Evolutionary conservation across 495 filamentous ascomycete species (phyloP).

Genomic region (Cryomyces minteri): DNA sequence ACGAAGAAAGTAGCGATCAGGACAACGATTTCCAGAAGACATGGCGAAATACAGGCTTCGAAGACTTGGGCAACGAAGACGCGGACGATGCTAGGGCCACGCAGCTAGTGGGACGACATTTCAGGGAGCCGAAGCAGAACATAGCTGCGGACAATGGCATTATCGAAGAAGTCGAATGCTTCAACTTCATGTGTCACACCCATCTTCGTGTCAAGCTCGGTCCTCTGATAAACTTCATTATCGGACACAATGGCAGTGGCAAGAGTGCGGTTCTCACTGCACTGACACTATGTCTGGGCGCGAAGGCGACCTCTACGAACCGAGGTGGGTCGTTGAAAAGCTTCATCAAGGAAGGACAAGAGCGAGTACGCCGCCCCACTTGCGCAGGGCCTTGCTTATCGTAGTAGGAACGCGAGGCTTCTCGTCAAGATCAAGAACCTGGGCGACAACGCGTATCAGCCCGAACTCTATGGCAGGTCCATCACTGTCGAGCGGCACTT

Average conservation of each 20-base stretch:
- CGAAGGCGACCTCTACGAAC: constrained; percentile 89
- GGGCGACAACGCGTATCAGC: constrained; percentile 65
- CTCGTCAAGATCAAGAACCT: constrained; percentile 79
- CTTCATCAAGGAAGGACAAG: constrained; percentile 81
- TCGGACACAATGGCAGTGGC: constrained; percentile 95
- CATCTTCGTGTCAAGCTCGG: constrained; percentile 66
- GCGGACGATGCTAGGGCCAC: constrained; percentile 47
- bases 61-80: constrained; percentile 34
- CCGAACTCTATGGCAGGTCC: constrained; percentile 63
- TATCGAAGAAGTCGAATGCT: constrained; percentile 63
- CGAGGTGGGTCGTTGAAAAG: constrained; percentile 78
- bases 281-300: constrained; percentile 82
- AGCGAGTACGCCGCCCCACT: constrained; percentile 26
- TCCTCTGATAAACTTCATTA: constrained; percentile 91
- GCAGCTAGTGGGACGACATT: constrained; percentile 47
- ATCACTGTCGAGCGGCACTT: constrained; percentile 89
- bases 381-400: constrained; percentile 18
- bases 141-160: constrained; percentile 66
- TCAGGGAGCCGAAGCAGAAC: constrained; percentile 39
- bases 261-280: constrained; percentile 96
- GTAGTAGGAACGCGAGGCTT: constrained; percentile 28
- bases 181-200: constrained; percentile 90
- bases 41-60: constrained; percentile 30
- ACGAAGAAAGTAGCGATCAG: constrained; percentile 17
- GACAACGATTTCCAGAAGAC: constrained; percentile 13